A percentile compares a stretch with the other conserved stretches of the same genome.
These are phyloP conservation scores for Cryptomeria japonica DNA, from an alignment of 75 land plant genomes.

Conservation along the genomic window DNA sequence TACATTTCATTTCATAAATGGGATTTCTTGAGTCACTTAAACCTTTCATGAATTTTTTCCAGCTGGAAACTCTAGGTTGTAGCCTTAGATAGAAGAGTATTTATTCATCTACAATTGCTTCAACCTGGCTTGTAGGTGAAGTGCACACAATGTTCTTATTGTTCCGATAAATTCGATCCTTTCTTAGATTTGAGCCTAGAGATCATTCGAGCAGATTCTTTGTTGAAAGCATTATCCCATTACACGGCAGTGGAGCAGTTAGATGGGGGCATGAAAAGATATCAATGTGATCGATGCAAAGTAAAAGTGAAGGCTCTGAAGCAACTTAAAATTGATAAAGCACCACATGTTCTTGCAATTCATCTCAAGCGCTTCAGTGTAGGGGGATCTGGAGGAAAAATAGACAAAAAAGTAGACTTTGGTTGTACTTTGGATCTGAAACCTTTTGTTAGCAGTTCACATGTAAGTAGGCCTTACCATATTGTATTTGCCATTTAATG, in stretches of 20 bases:
- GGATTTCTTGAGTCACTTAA: neutral
- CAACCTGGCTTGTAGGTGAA: conserved; percentile 57
- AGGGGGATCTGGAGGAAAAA: conserved; percentile 64
- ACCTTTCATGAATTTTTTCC: neutral
- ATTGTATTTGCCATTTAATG: neutral
- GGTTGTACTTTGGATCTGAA: conserved; percentile 69
- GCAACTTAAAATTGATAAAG: conserved; percentile 78
- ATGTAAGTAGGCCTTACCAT: conserved; percentile 44
- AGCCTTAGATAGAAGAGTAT: conserved; percentile 23
- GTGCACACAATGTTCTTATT: conserved; percentile 73
- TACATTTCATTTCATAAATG: neutral
- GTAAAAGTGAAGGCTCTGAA: conserved; percentile 87
- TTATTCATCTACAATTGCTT: neutral
- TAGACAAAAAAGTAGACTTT: conserved; percentile 79
- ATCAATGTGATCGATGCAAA: conserved; percentile 82
- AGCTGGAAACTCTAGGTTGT: neutral
- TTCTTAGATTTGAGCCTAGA: conserved; percentile 91
- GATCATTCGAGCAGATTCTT: conserved; percentile 73
- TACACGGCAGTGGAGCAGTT: conserved; percentile 79
- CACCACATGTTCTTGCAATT: conserved; percentile 81
- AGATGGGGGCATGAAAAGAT: conserved; percentile 81
- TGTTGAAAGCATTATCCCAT: conserved; percentile 76
- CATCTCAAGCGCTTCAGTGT: conserved; percentile 88
- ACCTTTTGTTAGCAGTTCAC: conserved; percentile 77
- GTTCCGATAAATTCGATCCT: conserved; percentile 87